A percentile compares a stretch with the other conserved stretches of the same genome.
These are phyloP conservation scores for Hymenoscyphus repandus DNA, from an alignment of 2,329 filamentous ascomycete genomes.

Conservation along the genomic window DNA sequence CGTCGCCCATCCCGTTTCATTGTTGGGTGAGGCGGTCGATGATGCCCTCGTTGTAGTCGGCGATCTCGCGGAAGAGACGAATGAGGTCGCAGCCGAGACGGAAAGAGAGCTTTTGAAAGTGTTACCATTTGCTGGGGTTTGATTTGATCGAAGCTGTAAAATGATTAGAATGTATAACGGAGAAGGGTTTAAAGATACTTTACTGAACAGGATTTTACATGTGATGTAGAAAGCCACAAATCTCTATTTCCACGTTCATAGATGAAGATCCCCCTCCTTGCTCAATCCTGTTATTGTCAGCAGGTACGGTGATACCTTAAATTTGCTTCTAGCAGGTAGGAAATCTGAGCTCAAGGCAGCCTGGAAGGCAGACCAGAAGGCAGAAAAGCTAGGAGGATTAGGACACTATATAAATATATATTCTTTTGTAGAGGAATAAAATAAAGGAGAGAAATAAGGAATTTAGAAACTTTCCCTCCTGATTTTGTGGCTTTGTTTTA, in stretches of 20 bases:
- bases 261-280: neutral
- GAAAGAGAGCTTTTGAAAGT: slow-evolving; percentile 18
- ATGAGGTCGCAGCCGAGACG: slow-evolving; percentile 21
- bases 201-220: slow-evolving; percentile 9
- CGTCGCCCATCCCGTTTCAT: neutral
- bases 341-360: too few relatives aligned
- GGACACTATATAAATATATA: too few relatives aligned
- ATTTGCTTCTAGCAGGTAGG: too few relatives aligned
- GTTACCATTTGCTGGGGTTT: slow-evolving; percentile 9
- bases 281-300: neutral
- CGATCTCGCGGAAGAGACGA: neutral
- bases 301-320: too few relatives aligned
- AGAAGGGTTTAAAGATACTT: neutral
- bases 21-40: neutral
- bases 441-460: too few relatives aligned
- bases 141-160: neutral
- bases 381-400: too few relatives aligned
- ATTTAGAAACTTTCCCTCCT: too few relatives aligned
- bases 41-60: neutral
- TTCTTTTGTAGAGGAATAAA: too few relatives aligned
- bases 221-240: slow-evolving; percentile 2
- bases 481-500: too few relatives aligned
- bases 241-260: slow-evolving; percentile 7
- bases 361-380: too few relatives aligned
- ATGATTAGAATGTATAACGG: neutral